Conservation (phyloP, 495 filamentous ascomycete species). For the Penicillium steckii region DNA sequence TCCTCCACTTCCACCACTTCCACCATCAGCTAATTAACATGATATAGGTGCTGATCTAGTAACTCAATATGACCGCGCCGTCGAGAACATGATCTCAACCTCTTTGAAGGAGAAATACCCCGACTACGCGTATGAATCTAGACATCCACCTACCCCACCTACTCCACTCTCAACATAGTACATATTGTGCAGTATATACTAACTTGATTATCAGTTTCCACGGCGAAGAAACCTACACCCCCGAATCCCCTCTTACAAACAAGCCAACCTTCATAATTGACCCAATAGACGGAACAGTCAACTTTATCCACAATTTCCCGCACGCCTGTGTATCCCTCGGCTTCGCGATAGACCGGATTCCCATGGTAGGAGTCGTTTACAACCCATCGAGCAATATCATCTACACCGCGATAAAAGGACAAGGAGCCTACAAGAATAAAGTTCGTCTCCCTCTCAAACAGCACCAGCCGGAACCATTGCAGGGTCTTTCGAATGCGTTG, state of each 20-base stretch:
- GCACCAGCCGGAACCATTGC: constrained; percentile 49
- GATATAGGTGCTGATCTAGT: constrained; percentile 73
- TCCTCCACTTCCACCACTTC: not conserved
- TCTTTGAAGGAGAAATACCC: constrained; percentile 66
- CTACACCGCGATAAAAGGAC: constrained; percentile 68
- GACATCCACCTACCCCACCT: not conserved
- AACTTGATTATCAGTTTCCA: constrained; percentile 50
- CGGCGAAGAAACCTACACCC: constrained; percentile 82
- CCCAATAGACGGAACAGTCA: constrained; percentile 87
- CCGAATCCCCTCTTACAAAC: constrained; percentile 60
- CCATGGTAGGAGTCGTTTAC: constrained; percentile 78
- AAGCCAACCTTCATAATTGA: constrained; percentile 85
- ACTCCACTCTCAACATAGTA: not conserved
- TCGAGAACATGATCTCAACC: constrained; percentile 71
- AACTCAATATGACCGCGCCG: constrained; percentile 81
- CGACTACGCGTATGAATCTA: constrained; percentile 46
- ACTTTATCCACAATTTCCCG: constrained; percentile 83
- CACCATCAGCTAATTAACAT: constrained; percentile 7
- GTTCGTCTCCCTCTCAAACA: constrained; percentile 56
- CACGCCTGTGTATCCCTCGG: constrained; percentile 81
- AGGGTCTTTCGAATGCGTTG: constrained; percentile 58
- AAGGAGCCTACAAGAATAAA: constrained; percentile 62
- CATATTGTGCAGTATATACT: not conserved
- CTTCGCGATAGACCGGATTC: constrained; percentile 59
- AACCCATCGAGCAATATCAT: constrained; percentile 72